These are phyloP conservation scores for Iris pallida DNA, from an alignment of 116 monocot species.

Conservation along the genomic window DNA sequence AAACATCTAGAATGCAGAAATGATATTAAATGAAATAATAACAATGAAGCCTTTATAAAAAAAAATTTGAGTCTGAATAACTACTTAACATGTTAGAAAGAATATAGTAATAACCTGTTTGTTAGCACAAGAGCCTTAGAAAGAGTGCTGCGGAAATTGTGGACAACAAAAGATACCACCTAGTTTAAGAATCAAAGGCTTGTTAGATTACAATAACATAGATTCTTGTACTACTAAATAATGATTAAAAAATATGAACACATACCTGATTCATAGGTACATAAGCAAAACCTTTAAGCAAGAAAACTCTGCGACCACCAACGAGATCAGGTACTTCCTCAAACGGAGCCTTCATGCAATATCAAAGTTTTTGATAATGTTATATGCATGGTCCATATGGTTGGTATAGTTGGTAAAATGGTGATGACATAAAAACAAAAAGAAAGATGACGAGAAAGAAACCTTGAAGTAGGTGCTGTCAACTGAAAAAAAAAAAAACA, in stretches of 20 bases:
- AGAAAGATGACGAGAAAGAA: background rate
- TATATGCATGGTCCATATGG: no score
- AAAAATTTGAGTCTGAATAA: no score
- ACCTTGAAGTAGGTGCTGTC: constrained; percentile 92
- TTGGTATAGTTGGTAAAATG: background rate
- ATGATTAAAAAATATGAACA: background rate
- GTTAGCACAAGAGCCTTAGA: constrained; percentile 90
- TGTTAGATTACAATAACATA: constrained; percentile 2
- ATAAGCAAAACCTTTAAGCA: constrained; percentile 92
- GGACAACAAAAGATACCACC: constrained; percentile 82
- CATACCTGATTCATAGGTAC: constrained; percentile 92
- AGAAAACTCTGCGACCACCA: constrained; percentile 66
- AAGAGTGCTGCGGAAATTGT: constrained; percentile 79
- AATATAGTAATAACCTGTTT: constrained; percentile 51
- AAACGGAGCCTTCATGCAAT: constrained; percentile 62
- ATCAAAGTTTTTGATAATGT: background rate
- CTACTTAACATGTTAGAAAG: background rate
- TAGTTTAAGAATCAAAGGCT: constrained; percentile 19
- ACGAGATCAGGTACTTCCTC: constrained; percentile 97
- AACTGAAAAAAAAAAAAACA: constrained; percentile 40
- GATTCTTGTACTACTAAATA: background rate
- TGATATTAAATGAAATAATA: no score
- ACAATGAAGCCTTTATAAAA: no score
- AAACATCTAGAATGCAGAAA: no score
- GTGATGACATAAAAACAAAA: constrained; percentile 3